phyloP scores from a whole-genome alignment of 2,329 filamentous ascomycete species.

The Stenocarpella maydis region DNA sequence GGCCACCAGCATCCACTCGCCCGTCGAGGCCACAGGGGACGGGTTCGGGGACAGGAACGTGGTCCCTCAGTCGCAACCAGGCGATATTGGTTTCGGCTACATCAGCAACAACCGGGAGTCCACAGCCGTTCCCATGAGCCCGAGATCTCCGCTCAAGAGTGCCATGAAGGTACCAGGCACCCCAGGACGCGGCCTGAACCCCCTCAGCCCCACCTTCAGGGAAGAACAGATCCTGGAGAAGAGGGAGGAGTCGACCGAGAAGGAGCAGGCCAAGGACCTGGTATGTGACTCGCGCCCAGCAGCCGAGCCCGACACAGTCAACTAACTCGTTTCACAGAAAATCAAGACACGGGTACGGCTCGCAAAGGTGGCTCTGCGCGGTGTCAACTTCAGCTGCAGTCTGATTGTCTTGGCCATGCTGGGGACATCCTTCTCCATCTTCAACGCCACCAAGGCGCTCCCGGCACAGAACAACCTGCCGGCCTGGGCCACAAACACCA shows the following conservation, averaged over 20 bases:
- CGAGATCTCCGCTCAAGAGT: slow-evolving; percentile 85
- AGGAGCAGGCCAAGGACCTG: slow-evolving; percentile 85
- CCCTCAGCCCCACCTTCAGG: slow-evolving; percentile 88
- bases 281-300: slow-evolving; percentile 63
- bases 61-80: slow-evolving; percentile 73
- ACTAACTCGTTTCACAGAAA: slow-evolving; percentile 67
- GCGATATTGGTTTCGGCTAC: slow-evolving; percentile 93
- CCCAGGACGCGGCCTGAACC: slow-evolving; percentile 77
- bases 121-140: slow-evolving; percentile 70
- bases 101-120: slow-evolving; percentile 70
- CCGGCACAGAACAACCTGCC: slow-evolving; percentile 81
- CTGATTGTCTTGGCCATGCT: slow-evolving; percentile 94
- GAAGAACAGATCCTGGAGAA: slow-evolving; percentile 90
- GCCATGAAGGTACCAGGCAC: slow-evolving; percentile 89
- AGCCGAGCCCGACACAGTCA: background rate
- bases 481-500: slow-evolving; percentile 82
- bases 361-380: slow-evolving; percentile 93
- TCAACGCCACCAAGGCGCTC: slow-evolving; percentile 83
- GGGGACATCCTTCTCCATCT: slow-evolving; percentile 87
- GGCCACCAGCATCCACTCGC: slow-evolving; percentile 81
- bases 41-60: slow-evolving; percentile 55
- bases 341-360: slow-evolving; percentile 90
- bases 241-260: slow-evolving; percentile 80
- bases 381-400: slow-evolving; percentile 96
- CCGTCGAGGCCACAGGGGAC: slow-evolving; percentile 63